Conservation (phyloP, 768 basidiomycete species). For the Paxillus rubicundulus region DNA sequence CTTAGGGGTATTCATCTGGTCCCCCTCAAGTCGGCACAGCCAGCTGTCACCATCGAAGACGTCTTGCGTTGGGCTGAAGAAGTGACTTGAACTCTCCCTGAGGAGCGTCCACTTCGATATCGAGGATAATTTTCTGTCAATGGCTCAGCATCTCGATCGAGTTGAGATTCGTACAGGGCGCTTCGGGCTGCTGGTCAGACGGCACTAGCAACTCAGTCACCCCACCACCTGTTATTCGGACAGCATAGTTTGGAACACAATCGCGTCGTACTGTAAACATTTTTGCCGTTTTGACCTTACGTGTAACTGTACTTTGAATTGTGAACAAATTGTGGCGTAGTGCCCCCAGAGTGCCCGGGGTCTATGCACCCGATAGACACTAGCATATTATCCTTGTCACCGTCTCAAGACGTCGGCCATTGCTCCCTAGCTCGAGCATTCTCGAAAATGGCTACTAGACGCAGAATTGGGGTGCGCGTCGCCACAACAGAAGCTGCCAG, state of each 20-base stretch:
- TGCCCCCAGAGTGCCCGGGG: slow-evolving; percentile 16
- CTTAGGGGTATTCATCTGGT: neutral
- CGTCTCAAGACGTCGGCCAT: neutral
- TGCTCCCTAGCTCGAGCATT: neutral
- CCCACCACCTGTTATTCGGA: no score
- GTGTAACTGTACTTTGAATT: no score
- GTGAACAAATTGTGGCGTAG: neutral
- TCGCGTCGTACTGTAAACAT: no score
- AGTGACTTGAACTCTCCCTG: slow-evolving; percentile 18
- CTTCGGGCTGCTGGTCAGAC: neutral
- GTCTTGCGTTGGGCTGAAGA: slow-evolving; percentile 61
- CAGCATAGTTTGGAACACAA: no score
- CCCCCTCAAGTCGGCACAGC: slow-evolving; percentile 9
- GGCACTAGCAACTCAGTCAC: no score
- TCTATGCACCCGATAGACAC: slow-evolving; percentile 3
- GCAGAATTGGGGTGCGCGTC: slow-evolving; percentile 73
- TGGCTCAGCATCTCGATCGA: neutral
- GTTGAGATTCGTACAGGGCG: neutral
- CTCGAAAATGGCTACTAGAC: slow-evolving; percentile 60
- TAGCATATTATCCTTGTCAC: neutral
- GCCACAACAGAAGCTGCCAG: slow-evolving; percentile 80
- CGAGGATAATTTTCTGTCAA: neutral
- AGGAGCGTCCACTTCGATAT: neutral
- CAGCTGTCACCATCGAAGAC: slow-evolving; percentile 32
- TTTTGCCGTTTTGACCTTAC: no score